phyloP scores from a whole-genome alignment of 2,329 filamentous ascomycete genomes.

The Aspergillus proliferans region DNA sequence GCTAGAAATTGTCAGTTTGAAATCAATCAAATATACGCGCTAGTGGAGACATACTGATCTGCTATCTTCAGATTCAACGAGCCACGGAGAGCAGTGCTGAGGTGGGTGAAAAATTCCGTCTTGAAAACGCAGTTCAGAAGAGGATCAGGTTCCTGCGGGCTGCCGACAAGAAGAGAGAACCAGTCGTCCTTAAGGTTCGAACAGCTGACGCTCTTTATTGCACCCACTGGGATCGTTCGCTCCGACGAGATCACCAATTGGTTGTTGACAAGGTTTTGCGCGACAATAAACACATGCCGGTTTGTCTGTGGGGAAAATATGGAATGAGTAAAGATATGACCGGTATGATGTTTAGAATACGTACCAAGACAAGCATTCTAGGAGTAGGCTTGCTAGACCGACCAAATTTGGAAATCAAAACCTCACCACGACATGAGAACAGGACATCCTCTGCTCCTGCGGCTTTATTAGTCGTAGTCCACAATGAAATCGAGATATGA shows the following conservation, averaged over 20 bases:
- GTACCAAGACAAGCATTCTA: slow-evolving; percentile 67
- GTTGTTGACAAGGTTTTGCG: slow-evolving; percentile 73
- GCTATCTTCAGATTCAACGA: slow-evolving; percentile 69
- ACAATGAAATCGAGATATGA: neutral
- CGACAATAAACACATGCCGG: slow-evolving; percentile 82
- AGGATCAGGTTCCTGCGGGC: slow-evolving; percentile 87
- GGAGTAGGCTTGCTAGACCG: slow-evolving; percentile 91
- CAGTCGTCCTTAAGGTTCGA: slow-evolving; percentile 88
- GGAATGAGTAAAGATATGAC: neutral
- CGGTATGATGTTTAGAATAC: slow-evolving; percentile 9
- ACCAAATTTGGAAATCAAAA: slow-evolving; percentile 90
- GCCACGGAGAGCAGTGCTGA: slow-evolving; percentile 71
- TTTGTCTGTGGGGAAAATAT: slow-evolving; percentile 48
- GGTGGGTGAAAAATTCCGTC: slow-evolving; percentile 92
- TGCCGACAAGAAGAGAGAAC: slow-evolving; percentile 89
- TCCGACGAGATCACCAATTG: slow-evolving; percentile 77
- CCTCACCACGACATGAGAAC: slow-evolving; percentile 87
- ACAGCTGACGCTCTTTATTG: slow-evolving; percentile 79
- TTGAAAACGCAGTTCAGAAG: slow-evolving; percentile 90
- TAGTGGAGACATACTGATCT: slow-evolving; percentile 49
- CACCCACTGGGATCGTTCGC: slow-evolving; percentile 71
- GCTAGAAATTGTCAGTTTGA: slow-evolving; percentile 22
- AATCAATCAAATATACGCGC: neutral
- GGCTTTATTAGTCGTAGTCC: slow-evolving; percentile 1
- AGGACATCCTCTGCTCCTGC: slow-evolving; percentile 59